These are phyloP conservation scores for Comarum palustre DNA, from an alignment of 306 rosid species.

Conservation along the genomic window DNA sequence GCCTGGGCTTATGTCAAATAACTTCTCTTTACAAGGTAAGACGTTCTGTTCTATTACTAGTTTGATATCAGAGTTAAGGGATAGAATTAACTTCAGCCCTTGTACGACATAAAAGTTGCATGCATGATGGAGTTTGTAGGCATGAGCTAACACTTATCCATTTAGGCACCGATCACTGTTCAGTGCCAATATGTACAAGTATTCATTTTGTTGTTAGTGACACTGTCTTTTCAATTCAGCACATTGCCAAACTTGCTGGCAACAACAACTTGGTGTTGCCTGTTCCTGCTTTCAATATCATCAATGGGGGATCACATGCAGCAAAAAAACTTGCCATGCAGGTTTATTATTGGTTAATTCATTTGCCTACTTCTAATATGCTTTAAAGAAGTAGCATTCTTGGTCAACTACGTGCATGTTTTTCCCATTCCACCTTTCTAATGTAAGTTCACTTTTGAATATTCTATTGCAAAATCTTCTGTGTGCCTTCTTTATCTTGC, in stretches of 20 bases:
- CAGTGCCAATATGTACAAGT: too few species aligned
- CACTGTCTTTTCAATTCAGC: constrained; percentile 57
- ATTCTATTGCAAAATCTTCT: constrained; percentile 12
- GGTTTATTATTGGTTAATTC: constrained; percentile 37
- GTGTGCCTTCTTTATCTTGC: constrained; percentile 9
- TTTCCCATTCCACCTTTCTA: constrained; percentile 87
- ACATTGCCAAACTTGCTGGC: constrained; percentile 92
- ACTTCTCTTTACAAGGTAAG: constrained; percentile 85
- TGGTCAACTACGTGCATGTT: constrained; percentile 90
- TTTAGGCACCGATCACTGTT: background rate
- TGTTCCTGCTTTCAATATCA: constrained; percentile 96
- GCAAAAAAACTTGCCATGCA: constrained; percentile 99
- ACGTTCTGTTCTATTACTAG: background rate
- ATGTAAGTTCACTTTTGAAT: constrained; percentile 54
- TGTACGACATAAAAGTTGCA: too few species aligned
- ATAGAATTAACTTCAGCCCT: background rate
- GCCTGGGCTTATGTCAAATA: constrained; percentile 83
- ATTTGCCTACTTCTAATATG: constrained; percentile 8
- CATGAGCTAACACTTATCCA: background rate
- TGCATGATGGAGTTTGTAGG: background rate
- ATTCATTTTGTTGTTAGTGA: constrained; percentile 7
- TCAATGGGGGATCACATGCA: constrained; percentile 98
- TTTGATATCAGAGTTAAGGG: background rate
- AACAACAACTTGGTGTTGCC: constrained; percentile 85
- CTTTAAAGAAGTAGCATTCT: constrained; percentile 87